phyloP scores from a whole-genome alignment of 139 green algal species.

The Chlamydomonas sp. region DNA sequence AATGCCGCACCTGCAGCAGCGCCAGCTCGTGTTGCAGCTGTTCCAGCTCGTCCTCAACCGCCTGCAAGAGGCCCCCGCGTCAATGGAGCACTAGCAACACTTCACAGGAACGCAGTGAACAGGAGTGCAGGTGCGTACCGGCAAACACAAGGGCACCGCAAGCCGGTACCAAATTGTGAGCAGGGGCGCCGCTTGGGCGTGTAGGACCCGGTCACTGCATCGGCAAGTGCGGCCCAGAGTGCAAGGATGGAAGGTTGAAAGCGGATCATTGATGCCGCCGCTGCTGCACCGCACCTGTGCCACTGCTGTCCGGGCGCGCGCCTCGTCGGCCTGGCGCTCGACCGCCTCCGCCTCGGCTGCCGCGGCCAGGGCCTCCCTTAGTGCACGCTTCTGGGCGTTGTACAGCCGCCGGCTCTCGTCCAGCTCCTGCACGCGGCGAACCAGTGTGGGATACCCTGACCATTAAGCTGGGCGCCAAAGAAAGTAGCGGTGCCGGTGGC shows the following conservation, averaged over 20 bases:
- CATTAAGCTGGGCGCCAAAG: too few species aligned
- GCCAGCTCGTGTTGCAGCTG: slow-evolving; percentile 49
- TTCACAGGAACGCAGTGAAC: too few species aligned
- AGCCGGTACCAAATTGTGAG: too few species aligned
- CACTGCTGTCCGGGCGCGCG: slow-evolving; percentile 7
- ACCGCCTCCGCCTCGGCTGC: slow-evolving; percentile 57
- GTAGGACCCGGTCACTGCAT: too few species aligned
- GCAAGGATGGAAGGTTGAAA: background rate
- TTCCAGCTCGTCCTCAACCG: slow-evolving; percentile 64
- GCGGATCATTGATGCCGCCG: background rate
- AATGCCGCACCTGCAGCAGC: slow-evolving; percentile 36
- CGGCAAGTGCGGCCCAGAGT: background rate
- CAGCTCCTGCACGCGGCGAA: slow-evolving; percentile 50
- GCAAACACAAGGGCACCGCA: too few species aligned
- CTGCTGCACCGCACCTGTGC: slow-evolving; percentile 37
- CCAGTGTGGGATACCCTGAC: background rate
- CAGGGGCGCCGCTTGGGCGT: too few species aligned
- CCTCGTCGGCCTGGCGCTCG: slow-evolving; percentile 37
- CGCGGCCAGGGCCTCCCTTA: slow-evolving; percentile 56
- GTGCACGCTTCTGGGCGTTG: slow-evolving; percentile 60
- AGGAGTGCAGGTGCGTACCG: too few species aligned
- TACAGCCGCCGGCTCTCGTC: slow-evolving; percentile 56
- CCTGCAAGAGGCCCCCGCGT: background rate
- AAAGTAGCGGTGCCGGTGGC: too few species aligned
- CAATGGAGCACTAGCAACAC: too few species aligned